Base-by-base conservation (phyloP, 2,329 filamentous ascomycete species). In the Paraconiothyrium sp. region DNA sequence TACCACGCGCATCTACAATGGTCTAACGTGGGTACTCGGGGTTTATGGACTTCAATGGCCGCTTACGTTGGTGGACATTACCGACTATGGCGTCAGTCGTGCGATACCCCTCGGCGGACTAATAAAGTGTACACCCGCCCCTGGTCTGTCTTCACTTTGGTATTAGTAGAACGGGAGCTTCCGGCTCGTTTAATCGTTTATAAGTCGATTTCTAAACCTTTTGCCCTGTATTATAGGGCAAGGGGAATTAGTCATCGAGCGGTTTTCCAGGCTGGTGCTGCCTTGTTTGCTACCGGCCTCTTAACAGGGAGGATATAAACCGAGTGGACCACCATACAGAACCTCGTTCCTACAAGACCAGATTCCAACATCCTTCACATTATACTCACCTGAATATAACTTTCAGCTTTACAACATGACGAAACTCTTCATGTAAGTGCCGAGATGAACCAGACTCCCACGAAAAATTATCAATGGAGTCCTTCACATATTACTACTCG, bases 361-460 rank as follows among this genome's bases (percentile, higher is more conserved):
- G 14, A 11, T 5, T n/a, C 10, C n/a, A 20, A 11, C 16, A 32
- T 22, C 32, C n/a, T 34, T 20, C 30, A 22, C 20, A 24, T 30
- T 3, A 41, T 10, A 5, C 13, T 46, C n/a, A 34, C 34, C 13
- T 30, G 24, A 30, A 13, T 1, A 16, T 32, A 48, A 16, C 24
- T 48, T 30, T n/a, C 24, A 13, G 16, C 20, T 34, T 49, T 35
- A 10, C 58, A 58, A 46, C 4, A 66, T 66, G 64, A 54, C 64
- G 20, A 66, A 66, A 39, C 57, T 66, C 30, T 66, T 66, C 61
- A 59, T 66, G 64, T 66, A 35, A 44, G 64, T 58, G 20, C 46
- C 9, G 2, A 16, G 39, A 30, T 30, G 27, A 30, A 30, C 6
- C 27, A 30, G 4, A 30, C 27, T 30, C 27, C 27, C 27, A 30